phyloP scores from a whole-genome alignment of 305 asterid genomes.

The Fraxinus ornus region DNA sequence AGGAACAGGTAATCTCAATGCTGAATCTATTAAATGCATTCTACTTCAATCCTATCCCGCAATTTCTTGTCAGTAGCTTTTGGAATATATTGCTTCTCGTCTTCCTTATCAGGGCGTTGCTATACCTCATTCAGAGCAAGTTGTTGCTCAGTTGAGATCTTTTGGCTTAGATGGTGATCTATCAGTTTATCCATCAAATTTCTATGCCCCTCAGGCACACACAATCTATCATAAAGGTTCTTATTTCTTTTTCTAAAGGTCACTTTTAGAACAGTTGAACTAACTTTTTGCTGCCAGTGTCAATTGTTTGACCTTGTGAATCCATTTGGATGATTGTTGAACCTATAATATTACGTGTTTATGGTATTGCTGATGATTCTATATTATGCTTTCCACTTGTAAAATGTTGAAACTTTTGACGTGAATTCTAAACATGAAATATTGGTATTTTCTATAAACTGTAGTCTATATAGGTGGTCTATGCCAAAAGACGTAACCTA shows the following conservation, averaged over 20 bases:
- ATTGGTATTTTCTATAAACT: not conserved
- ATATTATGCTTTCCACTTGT: not conserved
- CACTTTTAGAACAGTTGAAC: not conserved
- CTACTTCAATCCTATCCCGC: not conserved
- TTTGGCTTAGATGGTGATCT: constrained; percentile 22
- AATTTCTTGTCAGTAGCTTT: not conserved
- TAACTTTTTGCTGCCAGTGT: not conserved
- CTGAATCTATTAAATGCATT: not conserved
- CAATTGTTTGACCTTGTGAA: not conserved
- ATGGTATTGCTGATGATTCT: not conserved
- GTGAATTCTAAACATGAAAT: not conserved
- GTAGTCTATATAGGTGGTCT: not conserved
- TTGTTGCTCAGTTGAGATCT: constrained; percentile 21
- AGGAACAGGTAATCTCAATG: constrained; percentile 11
- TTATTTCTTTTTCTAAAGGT: not conserved
- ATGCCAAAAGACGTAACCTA: not conserved
- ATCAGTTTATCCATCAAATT: constrained; percentile 12
- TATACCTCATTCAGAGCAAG: constrained; percentile 2
- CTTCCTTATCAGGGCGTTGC: constrained; percentile 14
- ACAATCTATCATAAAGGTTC: constrained; percentile 19
- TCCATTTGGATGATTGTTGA: not conserved
- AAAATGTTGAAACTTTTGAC: not conserved
- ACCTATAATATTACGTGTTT: not conserved
- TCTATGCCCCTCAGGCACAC: constrained; percentile 11
- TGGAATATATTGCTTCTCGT: not conserved